Evolutionary conservation across 2,329 filamentous ascomycete species (phyloP), one percentile per base, ranked within the genome.

Genomic region (Epichloe scottii): DNA sequence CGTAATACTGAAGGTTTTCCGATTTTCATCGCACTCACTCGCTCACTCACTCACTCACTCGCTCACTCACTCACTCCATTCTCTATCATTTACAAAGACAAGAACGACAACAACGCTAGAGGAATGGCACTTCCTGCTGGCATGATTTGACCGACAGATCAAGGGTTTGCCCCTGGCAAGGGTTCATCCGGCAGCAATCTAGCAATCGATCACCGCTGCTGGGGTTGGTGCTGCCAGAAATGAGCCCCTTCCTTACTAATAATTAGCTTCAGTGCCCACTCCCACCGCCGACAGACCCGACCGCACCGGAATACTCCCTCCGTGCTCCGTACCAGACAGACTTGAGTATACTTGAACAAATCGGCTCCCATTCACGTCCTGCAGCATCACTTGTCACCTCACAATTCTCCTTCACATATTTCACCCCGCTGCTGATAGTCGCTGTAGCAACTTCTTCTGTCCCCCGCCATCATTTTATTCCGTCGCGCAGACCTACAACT

Each of bases 181-280:
- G 30, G 30, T 30, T 11, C 21, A 23, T 23, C 21, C 21, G 21
- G 21, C 21, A 23, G 21, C 21, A 23, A 23, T 23, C 4, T 23
- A 23, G 21, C 21, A 23, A 23, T 23, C 21, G 21, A 4, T 3
- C 21, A 23, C 21, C 21, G 4, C 21, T 4, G 21, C 21, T 23
- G 21, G 21, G 21, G 21, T 23, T 23, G 21, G 21, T 23, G 21
- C 37, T 38, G 37, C 37, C 14, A 42, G 40, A 42, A 14, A 41
- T 34, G 46, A 41, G 46, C 46, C 35, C 46, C 46, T 48, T 48
- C 46, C 46, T 12, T 14, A 12, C n/a, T n/a, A n/a, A n/a, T n/a
- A n/a, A n/a, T n/a, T 19, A 15, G 46, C 46, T 34, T 41, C 45
- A 14, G 23, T 21, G 11, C 10, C 30, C 30, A 34, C 30, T 30